Percentiles rank a stretch among this genome's conserved stretches.
These are phyloP conservation scores for Hypomyces perniciosus DNA, from an alignment of 2,329 filamentous ascomycete genomes.

Conservation along the genomic window DNA sequence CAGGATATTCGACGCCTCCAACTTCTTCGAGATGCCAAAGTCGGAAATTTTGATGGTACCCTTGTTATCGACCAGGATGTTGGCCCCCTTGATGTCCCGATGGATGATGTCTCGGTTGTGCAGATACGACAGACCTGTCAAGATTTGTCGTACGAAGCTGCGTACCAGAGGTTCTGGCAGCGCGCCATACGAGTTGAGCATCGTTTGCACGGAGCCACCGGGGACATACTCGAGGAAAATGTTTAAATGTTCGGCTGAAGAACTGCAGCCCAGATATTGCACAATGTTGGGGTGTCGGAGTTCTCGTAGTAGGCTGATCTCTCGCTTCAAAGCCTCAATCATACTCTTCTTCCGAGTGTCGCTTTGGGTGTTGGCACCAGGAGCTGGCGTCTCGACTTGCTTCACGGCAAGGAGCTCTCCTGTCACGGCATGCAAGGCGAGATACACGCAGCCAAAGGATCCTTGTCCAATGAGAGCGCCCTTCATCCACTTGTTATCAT, in stretches of 20 bases:
- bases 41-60: conserved; percentile 98
- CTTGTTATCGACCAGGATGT: conserved; percentile 98
- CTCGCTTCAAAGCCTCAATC: conserved; percentile 94
- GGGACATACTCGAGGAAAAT: conserved; percentile 99
- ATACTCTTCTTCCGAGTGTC: conserved; percentile 95
- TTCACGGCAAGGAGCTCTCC: conserved; percentile 98
- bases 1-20: conserved; percentile 84
- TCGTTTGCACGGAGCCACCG: conserved; percentile 93
- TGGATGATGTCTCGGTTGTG: conserved; percentile 96
- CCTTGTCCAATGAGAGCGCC: conserved; percentile 94
- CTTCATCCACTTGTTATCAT: conserved; percentile 99
- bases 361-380: conserved; percentile 70
- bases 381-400: conserved; percentile 84
- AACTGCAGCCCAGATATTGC: conserved; percentile 93
- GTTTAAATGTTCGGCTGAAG: conserved; percentile 85
- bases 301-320: conserved; percentile 89
- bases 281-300: conserved; percentile 96
- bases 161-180: conserved; percentile 88
- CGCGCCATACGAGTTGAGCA: conserved; percentile 97
- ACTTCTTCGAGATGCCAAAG: conserved; percentile 97
- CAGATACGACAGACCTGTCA: conserved; percentile 86
- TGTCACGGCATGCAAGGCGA: conserved; percentile 91
- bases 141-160: conserved; percentile 94
- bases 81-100: conserved; percentile 97
- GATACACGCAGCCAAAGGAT: conserved; percentile 91